Percentiles rank a stretch among this genome's conserved stretches.
phyloP scores from a whole-genome alignment of 495 filamentous ascomycete species.

The Cercophora newfieldiana region DNA sequence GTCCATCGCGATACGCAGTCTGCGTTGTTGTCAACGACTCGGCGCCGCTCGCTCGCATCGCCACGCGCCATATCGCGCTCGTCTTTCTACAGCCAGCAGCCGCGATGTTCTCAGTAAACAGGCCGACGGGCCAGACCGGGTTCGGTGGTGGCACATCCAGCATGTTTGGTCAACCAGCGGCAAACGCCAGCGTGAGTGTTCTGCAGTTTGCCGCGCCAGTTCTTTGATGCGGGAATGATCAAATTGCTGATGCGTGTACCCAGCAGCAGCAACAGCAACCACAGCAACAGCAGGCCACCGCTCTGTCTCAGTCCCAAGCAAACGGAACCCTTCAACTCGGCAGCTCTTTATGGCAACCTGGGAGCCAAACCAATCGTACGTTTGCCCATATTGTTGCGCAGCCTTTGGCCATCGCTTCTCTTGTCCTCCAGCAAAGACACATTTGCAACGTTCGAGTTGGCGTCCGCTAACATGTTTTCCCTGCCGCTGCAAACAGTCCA shows the following conservation, averaged over 20 bases:
- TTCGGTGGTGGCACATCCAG: constrained; percentile 28
- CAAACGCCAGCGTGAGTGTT: constrained; percentile 22
- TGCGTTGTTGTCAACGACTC: neutral
- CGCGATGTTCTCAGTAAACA: constrained; percentile 23
- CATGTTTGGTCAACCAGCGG: constrained; percentile 30
- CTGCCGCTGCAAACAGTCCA: constrained; percentile 51
- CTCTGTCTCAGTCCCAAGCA: constrained; percentile 37
- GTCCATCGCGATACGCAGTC: neutral
- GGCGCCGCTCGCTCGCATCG: neutral
- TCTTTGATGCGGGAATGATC: neutral
- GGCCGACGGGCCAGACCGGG: constrained; percentile 28
- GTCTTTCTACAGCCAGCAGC: neutral
- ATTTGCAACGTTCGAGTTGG: neutral
- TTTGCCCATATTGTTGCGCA: constrained; percentile 1
- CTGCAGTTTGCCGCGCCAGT: constrained; percentile 5
- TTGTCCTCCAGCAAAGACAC: neutral
- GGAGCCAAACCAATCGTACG: constrained; percentile 46
- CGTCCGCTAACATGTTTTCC: constrained; percentile 19
- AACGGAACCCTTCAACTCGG: constrained; percentile 36
- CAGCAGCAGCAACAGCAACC: constrained; percentile 39
- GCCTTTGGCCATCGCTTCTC: neutral
- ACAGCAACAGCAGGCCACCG: constrained; percentile 29
- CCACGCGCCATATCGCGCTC: neutral
- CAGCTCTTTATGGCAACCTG: constrained; percentile 50
- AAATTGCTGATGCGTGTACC: constrained; percentile 16